Evolutionary conservation across 495 filamentous ascomycete genomes (phyloP), one percentile per base, ranked within the genome.

Genomic region (Neurospora cerealis): DNA sequence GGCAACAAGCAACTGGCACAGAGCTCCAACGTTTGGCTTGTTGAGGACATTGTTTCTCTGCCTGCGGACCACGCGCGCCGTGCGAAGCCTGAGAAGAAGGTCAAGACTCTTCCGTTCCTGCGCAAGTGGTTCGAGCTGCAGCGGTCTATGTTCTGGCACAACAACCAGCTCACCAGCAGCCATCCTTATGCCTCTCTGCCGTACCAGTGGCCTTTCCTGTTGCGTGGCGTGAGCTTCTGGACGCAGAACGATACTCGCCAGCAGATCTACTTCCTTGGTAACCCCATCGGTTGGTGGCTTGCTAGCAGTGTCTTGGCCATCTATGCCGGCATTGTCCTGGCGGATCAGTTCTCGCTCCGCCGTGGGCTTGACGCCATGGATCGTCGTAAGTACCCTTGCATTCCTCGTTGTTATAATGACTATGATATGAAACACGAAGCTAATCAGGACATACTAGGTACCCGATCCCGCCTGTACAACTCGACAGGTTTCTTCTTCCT

Each of bases 401-500:
- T 34, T 72, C 41, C 42, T 46, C 19, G 42, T 38, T 46, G 2
- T 1, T 39, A 70, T 54, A 13, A 6, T 62, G 21, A 32, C 54
- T 15, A 10, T 24, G 54, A 62, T 66, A 60, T 40, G 15, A 69
- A 46, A 70, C 69, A 39, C 32, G n/a, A 37, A 72, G 46, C 75
- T 81, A 79, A 82, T 75, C 37, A 15, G 15, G 13, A 71, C 3
- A 21, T 17, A 69, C 71, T 82, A 91, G 94, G 94, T 78, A 92
- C 96, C 40, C 94, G 96, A 71, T 94, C 92, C 41, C 93, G 94
- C 73, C 88, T 99, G 74, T 99, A 99, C 83, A 97, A 98, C 87
- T 96, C 93, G 74, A 98, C 96, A 0, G 96, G 96, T 60, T 99
- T 99, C 89, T 93, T 99, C 83, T 98, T 97, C 89, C 92, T 99